Evolutionary conservation across 1,284 basidiomycete species (phyloP).

Genomic region (Butyriboletus appendiculatus): DNA sequence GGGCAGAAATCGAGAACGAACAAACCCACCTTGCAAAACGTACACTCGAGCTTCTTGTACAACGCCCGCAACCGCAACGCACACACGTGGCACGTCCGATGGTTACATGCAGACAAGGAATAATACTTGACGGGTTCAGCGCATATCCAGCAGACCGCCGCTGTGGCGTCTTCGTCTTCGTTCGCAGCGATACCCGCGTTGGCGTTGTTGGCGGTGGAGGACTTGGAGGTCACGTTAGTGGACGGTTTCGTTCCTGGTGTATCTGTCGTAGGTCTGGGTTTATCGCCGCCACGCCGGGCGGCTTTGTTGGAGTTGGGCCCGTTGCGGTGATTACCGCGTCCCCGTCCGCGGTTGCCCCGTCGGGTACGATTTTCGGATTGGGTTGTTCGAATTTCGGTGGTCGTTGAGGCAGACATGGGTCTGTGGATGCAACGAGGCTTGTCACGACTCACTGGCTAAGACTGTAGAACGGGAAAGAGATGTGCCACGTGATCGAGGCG

Average conservation of each 20-base stretch:
- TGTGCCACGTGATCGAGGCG: constrained; percentile 13
- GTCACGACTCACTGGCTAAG: no score
- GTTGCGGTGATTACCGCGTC: constrained; percentile 17
- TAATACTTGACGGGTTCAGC: constrained; percentile 94
- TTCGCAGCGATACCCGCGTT: neutral
- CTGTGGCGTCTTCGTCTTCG: constrained; percentile 38
- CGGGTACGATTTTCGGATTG: constrained; percentile 2
- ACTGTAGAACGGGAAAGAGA: neutral
- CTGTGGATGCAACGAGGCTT: neutral
- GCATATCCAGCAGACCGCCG: constrained; percentile 87
- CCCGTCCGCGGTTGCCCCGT: constrained; percentile 24
- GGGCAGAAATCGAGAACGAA: neutral
- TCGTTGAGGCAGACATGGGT: constrained; percentile 24
- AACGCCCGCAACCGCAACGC: constrained; percentile 88
- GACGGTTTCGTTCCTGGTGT: neutral
- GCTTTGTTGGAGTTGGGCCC: constrained; percentile 4
- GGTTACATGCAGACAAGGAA: constrained; percentile 88
- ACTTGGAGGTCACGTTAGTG: neutral
- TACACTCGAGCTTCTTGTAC: constrained; percentile 93
- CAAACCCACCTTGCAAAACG: constrained; percentile 88
- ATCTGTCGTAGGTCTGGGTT: constrained; percentile 1
- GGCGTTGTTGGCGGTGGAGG: neutral
- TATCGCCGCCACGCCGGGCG: constrained; percentile 6
- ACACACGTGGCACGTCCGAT: constrained; percentile 92
- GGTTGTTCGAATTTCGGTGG: constrained; percentile 10